Conservation (phyloP, 345 rosid genomes). For the Fremontodendron californicum region DNA sequence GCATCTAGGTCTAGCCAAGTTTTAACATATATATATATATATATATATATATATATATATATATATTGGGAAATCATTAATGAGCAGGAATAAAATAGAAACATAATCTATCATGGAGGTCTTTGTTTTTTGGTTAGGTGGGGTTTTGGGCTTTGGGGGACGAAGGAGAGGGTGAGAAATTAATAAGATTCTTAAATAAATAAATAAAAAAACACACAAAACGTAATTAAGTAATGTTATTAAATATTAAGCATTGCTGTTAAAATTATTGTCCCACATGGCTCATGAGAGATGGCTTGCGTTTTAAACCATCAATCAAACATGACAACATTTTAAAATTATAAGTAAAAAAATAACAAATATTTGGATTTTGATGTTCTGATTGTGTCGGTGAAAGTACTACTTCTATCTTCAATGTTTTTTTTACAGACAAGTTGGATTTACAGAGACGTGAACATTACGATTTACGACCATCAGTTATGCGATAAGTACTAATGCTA, state of each 20-base stretch:
- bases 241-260: background rate
- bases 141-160: background rate
- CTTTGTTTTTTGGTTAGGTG: background rate
- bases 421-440: background rate
- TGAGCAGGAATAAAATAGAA: background rate
- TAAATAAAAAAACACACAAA: too few species aligned
- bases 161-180: background rate
- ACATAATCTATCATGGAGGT: background rate
- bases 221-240: background rate
- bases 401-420: background rate
- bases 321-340: background rate
- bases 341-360: background rate
- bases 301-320: background rate
- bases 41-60: background rate
- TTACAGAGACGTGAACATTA: background rate
- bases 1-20: background rate
- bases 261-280: background rate
- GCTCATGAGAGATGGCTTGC: background rate
- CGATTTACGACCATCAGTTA: background rate
- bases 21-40: background rate
- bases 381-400: background rate
- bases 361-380: background rate
- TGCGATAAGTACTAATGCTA: background rate
- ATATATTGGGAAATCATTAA: background rate
- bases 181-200: background rate